Evolutionary conservation across 23 red algal species (phyloP).

Genomic region (Gracilaria gracilis): DNA sequence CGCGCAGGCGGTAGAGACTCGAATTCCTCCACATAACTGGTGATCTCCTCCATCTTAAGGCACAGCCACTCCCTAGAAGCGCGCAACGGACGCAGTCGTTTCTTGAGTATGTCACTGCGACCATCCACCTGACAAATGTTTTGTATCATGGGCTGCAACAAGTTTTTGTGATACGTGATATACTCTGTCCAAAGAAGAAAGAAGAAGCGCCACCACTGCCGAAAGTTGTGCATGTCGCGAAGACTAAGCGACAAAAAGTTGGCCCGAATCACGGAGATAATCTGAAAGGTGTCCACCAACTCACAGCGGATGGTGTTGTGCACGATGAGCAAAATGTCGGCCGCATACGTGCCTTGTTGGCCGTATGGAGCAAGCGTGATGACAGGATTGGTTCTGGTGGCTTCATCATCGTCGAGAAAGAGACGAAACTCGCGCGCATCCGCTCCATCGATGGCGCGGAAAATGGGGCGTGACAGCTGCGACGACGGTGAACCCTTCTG

Average conservation of each 20-base stretch:
- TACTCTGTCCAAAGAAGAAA: conserved; percentile 36
- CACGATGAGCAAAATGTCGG: conserved; percentile 39
- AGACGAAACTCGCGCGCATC: conserved; percentile 56
- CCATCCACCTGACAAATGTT: conserved; percentile 57
- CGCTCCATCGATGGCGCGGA: conserved; percentile 35
- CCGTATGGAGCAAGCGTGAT: conserved; percentile 30
- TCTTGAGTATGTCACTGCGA: conserved; percentile 23
- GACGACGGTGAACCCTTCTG: neutral
- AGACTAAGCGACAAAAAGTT: conserved; percentile 12
- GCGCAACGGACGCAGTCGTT: conserved; percentile 8
- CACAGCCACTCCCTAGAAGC: conserved; percentile 42
- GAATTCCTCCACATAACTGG: conserved; percentile 58
- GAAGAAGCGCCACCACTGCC: conserved; percentile 66
- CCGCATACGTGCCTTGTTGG: neutral
- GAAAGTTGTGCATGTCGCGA: conserved; percentile 40
- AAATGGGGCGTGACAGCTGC: conserved; percentile 10
- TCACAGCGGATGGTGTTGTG: conserved; percentile 56
- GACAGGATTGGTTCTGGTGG: neutral
- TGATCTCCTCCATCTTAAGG: conserved; percentile 61
- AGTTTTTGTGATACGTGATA: neutral
- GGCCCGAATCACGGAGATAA: conserved; percentile 16
- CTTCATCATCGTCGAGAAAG: conserved; percentile 36
- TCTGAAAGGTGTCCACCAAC: conserved; percentile 46
- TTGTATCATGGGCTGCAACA: conserved; percentile 18
- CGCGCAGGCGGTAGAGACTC: conserved; percentile 37